A percentile compares a stretch with the other conserved stretches of the same genome.
phyloP scores from a whole-genome alignment of 805 yeast species.

The Debaryomyces tyrocola region DNA sequence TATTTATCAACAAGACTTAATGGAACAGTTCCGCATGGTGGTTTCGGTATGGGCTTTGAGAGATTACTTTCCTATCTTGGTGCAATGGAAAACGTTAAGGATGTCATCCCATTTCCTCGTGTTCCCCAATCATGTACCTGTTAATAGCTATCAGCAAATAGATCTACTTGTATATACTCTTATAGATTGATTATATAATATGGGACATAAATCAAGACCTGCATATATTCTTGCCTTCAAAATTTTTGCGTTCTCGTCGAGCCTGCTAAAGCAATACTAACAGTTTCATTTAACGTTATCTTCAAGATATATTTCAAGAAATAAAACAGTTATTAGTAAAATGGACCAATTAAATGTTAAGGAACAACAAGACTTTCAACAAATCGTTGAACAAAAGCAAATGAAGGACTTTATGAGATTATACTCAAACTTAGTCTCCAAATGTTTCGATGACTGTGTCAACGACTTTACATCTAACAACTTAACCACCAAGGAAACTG shows the following conservation, averaged over 20 bases:
- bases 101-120: constrained; percentile 85
- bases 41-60: constrained; percentile 95
- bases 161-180: constrained; percentile 2
- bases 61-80: constrained; percentile 72
- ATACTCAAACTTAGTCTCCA: constrained; percentile 91
- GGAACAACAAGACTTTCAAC: constrained; percentile 96
- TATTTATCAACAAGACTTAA: constrained; percentile 69
- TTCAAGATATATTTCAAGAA: not conserved
- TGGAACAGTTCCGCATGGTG: constrained; percentile 93
- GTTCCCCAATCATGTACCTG: constrained; percentile 47
- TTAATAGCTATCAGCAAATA: constrained; percentile 9
- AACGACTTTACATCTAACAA: constrained; percentile 94
- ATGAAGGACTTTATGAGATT: constrained; percentile 98
- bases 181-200: not conserved
- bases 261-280: not conserved
- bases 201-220: not conserved
- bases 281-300: not conserved
- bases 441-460: constrained; percentile 97
- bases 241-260: not conserved
- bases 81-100: constrained; percentile 78
- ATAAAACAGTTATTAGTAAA: constrained; percentile 12
- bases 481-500: constrained; percentile 79
- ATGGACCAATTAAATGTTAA: constrained; percentile 95
- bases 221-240: not conserved
- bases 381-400: constrained; percentile 93